Evolutionary conservation across 2,329 filamentous ascomycete species (phyloP).

Genomic region (Pyrenochaeta sp.): DNA sequence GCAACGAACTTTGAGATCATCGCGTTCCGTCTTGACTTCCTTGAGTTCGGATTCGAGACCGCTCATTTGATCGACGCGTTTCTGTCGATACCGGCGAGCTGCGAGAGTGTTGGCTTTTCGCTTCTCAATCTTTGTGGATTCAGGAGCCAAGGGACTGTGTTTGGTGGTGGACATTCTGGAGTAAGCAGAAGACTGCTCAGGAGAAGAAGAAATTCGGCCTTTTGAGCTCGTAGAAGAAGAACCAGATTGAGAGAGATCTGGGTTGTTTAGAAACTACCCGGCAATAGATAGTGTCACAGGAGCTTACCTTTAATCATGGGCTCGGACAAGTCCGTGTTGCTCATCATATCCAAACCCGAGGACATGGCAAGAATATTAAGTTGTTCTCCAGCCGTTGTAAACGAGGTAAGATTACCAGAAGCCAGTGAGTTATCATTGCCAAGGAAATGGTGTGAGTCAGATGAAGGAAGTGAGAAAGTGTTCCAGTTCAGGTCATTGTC

Average conservation of each 20-base stretch:
- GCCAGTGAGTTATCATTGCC: conserved; percentile 27
- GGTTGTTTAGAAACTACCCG: conserved; percentile 26
- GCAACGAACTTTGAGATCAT: conserved; percentile 68
- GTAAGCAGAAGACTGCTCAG: conserved; percentile 29
- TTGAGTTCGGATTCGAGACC: conserved; percentile 68
- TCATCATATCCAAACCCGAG: conserved; percentile 15
- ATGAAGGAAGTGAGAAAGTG: conserved; percentile 26
- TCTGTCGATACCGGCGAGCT: conserved; percentile 75
- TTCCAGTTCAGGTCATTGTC: conserved; percentile 33
- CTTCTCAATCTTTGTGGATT: conserved; percentile 54
- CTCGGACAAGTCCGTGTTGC: conserved; percentile 26
- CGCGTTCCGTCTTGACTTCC: conserved; percentile 66
- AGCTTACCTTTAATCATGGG: conserved; percentile 39
- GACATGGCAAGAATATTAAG: conserved; percentile 28
- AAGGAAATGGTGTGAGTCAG: conserved; percentile 27
- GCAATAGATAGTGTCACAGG: too few relatives aligned
- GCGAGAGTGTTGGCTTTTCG: conserved; percentile 74
- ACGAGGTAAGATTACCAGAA: conserved; percentile 18
- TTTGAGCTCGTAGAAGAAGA: conserved; percentile 35
- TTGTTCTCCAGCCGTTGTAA: conserved; percentile 17
- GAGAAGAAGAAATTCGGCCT: conserved; percentile 32
- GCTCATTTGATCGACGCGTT: conserved; percentile 70
- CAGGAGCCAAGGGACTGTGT: conserved; percentile 27
- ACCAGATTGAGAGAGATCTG: conserved; percentile 35
- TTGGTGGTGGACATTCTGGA: conserved; percentile 34